Evolutionary conservation across 2,329 filamentous ascomycete genomes (phyloP), one percentile per base, ranked within the genome.

Genomic region (Hymenotorrendiella dingleyae): DNA sequence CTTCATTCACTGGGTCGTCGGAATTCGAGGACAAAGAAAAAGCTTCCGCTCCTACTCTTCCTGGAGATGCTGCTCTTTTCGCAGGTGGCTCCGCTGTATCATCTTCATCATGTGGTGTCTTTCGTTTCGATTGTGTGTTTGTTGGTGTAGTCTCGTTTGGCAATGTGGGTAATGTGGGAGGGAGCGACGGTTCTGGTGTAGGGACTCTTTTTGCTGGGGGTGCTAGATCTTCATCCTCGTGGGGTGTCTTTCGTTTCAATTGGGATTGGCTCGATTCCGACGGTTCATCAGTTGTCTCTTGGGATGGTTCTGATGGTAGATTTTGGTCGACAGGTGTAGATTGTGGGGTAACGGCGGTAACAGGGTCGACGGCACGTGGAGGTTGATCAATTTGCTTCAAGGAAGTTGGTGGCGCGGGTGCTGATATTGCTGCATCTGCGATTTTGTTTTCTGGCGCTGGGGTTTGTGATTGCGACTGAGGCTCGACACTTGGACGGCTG

Each of bases 401-500:
- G 10, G 12, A n/a, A 11, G 11, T 11, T 4, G 17, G 36, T 9
- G 33, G 26, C 3, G 8, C 29, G 24, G 20, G 17, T 21, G 53
- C 14, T 28, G 20, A 10, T 6, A 19, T 38, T 14, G 14, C 24
- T 32, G 4, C 7, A 17, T 12, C 8, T 12, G 33, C 16, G 12
- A 6, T 21, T 36, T 8, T 23, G 16, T 10, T 11, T 12, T 7
- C 17, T 21, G 38, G 17, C n/a, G 19, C 29, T 14, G 58, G 47
- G 12, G 50, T 47, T 20, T 54, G 45, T 19, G 57, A 47, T 43
- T 62, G 56, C 27, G 52, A 54, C 40, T 65, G 67, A 24, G 60
- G 63, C 47, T 65, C 63, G 42, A 62, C 59, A 51, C 65, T 69
- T 29, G 66, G 57, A 43, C 62, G 59, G 30, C 64, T 50, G 23